Evolutionary conservation across 495 filamentous ascomycete genomes (phyloP), one percentile per base, ranked within the genome.

Genomic region (Aspergillus conjunctus): DNA sequence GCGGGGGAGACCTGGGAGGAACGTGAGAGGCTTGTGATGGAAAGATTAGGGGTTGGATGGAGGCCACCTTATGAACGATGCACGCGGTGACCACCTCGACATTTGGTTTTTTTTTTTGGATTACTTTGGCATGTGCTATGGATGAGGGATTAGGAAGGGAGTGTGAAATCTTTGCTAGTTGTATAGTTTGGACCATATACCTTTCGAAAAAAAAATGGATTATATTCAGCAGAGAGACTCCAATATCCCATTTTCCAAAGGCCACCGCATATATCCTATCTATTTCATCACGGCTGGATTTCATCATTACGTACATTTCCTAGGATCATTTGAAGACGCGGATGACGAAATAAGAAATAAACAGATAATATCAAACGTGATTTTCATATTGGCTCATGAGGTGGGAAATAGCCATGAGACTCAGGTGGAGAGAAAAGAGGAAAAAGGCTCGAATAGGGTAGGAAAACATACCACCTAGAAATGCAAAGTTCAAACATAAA

Each of bases 1-100:
- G 64, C 80, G 62, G 73, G 83, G 64, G 56, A 75, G 77, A 79
- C 83, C 66, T 85, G 73, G 86, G 71, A 87, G 63, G 85, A 89
- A 56, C 87, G 90, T 8, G 94, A 98, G 80, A 86, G 78, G 68
- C 80, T 85, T 55, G 87, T 96, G 10, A 94, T 98, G 81, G 84
- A 87, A 66, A 85, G 86, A 7, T 64, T 98, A 60, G 91, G 87
- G 0, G 66, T 98, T 64, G 83, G 81, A 39, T 98, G 84, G 80
- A 79, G 87, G 43, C 77, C 84, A 44, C 88, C 94, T 0, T 83
- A 81, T 61, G 87, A 92, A 69, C 83, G 92, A 63, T 93, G 90
- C 68, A 92, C 92, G 0, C 82, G 87, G 43, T 94, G 62, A 80
- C 56, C 43, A 80, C 56, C 43, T 51, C 9, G 20, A 11, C 15